Evolutionary conservation across 345 rosid genomes (phyloP).

Genomic region (Corymbia maculata): DNA sequence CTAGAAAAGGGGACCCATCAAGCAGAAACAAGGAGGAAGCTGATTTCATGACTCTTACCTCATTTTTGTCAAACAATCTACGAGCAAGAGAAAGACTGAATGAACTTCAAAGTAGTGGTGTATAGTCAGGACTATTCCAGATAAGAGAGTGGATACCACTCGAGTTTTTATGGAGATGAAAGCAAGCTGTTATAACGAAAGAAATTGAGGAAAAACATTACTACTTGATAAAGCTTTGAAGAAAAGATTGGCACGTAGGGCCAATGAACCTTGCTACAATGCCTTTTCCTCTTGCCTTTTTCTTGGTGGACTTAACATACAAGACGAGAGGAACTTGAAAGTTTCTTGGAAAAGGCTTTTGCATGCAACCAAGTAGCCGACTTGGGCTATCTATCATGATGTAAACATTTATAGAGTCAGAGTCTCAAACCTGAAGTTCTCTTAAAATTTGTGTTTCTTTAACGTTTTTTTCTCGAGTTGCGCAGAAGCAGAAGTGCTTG

Average conservation of each 20-base stretch:
- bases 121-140: not conserved
- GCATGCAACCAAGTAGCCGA: not conserved
- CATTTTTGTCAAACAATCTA: not conserved
- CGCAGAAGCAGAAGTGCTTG: not conserved
- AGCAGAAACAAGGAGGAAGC: not conserved
- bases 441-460: not conserved
- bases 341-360: not conserved
- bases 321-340: not conserved
- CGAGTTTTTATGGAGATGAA: not conserved
- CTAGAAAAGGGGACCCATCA: not conserved
- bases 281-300: not conserved
- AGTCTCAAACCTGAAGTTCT: not conserved
- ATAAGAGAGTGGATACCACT: not conserved
- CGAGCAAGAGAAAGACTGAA: not conserved
- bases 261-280: not conserved
- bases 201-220: not conserved
- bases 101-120: not conserved
- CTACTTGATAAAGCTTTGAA: not conserved
- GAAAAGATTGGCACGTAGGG: not conserved
- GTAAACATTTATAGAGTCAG: not conserved
- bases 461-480: not conserved
- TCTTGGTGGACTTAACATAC: not conserved
- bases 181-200: not conserved
- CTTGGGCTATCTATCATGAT: not conserved
- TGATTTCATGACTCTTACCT: not conserved